These are phyloP conservation scores for Fusarium siculi DNA, from an alignment of 2,329 filamentous ascomycete species.

Conservation along the genomic window DNA sequence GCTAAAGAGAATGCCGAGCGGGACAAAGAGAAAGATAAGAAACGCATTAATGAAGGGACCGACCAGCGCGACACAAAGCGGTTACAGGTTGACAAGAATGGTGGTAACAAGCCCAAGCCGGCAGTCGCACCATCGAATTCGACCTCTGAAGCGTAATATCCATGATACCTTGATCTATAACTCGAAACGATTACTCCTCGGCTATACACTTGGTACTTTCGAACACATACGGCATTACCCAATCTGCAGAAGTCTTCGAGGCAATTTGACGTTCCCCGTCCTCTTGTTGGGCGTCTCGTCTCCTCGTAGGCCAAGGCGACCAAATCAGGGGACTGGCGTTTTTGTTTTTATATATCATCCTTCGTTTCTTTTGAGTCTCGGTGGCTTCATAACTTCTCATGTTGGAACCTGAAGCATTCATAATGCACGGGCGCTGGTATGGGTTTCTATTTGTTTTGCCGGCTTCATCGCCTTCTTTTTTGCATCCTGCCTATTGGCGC, in stretches of 20 bases:
- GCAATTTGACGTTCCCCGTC: neutral
- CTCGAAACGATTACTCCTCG: neutral
- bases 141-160: constrained; percentile 19
- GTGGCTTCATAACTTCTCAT: neutral
- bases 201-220: neutral
- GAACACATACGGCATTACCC: neutral
- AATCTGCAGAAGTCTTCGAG: constrained; percentile 10
- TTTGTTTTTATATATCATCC: constrained; percentile 4
- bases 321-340: constrained; percentile 18
- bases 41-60: constrained; percentile 49
- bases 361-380: neutral
- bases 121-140: constrained; percentile 14
- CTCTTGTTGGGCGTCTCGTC: constrained; percentile 9
- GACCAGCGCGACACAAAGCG: constrained; percentile 51
- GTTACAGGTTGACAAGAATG: constrained; percentile 45
- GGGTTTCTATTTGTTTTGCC: constrained; percentile 5
- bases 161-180: neutral
- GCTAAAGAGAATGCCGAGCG: constrained; percentile 51
- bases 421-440: neutral
- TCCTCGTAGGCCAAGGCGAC: neutral
- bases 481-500: constrained; percentile 4
- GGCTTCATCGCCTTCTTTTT: constrained; percentile 17
- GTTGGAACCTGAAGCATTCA: neutral
- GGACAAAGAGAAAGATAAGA: constrained; percentile 53
- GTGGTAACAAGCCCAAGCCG: constrained; percentile 20